Conservation (phyloP, 139 green algal genomes). For the Chlorella sp. region DNA sequence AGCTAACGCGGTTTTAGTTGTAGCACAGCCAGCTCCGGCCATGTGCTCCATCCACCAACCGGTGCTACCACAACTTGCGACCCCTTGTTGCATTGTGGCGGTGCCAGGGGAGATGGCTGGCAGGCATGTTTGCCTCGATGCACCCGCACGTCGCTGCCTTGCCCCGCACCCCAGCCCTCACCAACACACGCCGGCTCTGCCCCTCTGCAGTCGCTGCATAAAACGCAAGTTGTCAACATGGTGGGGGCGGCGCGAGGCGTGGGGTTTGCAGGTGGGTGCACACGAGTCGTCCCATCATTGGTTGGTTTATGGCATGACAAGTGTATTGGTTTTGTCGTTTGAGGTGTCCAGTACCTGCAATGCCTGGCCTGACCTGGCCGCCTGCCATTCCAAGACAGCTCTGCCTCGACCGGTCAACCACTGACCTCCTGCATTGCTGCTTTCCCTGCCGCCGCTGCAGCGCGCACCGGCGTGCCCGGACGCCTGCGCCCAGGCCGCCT, state of each 20-base stretch:
- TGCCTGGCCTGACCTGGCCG: not conserved
- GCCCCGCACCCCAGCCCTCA: too few relatives aligned
- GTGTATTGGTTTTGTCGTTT: not conserved
- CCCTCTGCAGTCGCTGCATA: not conserved
- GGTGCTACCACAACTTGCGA: too few relatives aligned
- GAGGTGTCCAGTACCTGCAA: not conserved
- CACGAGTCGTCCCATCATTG: too few relatives aligned
- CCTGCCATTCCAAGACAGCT: not conserved
- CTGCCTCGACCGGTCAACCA: not conserved
- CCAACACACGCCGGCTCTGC: too few relatives aligned
- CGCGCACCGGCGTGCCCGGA: not conserved
- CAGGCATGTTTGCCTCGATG: not conserved
- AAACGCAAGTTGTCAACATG: constrained; percentile 8
- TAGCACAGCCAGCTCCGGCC: too few relatives aligned
- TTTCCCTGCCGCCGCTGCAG: not conserved
- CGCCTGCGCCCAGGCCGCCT: not conserved
- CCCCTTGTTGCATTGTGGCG: not conserved
- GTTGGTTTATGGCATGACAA: too few relatives aligned
- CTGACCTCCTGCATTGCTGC: too few relatives aligned
- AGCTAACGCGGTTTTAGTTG: too few relatives aligned
- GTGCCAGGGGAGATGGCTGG: too few relatives aligned
- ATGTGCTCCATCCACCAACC: too few relatives aligned
- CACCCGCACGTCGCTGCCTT: not conserved
- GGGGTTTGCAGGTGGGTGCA: not conserved
- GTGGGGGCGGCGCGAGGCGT: not conserved